Base-by-base conservation (phyloP, 345 rosid genomes). In the Aethionema arabicum region DNA sequence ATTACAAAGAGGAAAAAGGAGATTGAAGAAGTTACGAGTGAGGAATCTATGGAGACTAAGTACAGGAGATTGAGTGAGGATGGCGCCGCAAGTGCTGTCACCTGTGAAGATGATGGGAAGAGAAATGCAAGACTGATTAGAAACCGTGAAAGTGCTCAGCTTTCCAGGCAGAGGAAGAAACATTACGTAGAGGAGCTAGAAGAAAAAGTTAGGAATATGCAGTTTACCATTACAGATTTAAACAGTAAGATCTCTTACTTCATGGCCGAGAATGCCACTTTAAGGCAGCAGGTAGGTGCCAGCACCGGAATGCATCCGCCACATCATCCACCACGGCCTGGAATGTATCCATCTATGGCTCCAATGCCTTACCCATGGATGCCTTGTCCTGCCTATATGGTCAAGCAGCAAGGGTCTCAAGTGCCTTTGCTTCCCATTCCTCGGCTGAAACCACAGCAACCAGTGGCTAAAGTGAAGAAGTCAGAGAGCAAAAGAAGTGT, bases 151-250 rank as follows among this genome's bases (percentile, higher is more conserved):
- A 92, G 98, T 11, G 96, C 98, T 29, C 98, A 85, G 59, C 77
- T 92, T 29, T 89, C 98, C 1, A 75, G 98, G 47, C 96, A 85
- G 79, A 76, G 96, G 72, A 92, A 82, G 89, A 92, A 87, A 67
- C 86, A 87, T 69, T 89, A 92, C 72, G 86, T 89, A 6, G 91
- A 89, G 75, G 98, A 92, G 82, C 75, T 92, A 21, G 93, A 92
- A 66, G 98, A 86, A 15, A 87, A 89, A 78, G 83, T 83, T 36
- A 81, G 81, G 74, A 21, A 42, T 32, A 68, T 89, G 95, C 89
- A 89, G 46, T 80, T 88, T n/a, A 80, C 84, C 1, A 87, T 92
- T 14, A 57, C 83, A 9, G 90, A 87, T 8, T 75, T 92, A 77
- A 89, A 83, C 60, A 31, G 71, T 38, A 92, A 78, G 43, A 55